These are phyloP conservation scores for Gleditsia sinensis DNA, from an alignment of 306 rosid species.

Conservation along the genomic window DNA sequence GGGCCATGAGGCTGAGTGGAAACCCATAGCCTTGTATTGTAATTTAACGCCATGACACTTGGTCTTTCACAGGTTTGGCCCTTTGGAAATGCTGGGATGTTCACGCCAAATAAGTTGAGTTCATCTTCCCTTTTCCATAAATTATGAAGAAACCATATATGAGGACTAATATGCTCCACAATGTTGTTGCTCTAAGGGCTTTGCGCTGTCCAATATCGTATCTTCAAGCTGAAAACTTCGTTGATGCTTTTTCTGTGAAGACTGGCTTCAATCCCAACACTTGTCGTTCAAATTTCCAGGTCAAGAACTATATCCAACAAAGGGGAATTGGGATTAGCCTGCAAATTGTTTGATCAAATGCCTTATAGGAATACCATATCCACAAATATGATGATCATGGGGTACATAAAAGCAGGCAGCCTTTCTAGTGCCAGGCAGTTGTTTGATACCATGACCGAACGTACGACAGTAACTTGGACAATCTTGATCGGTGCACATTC, in stretches of 20 bases:
- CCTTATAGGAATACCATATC: slow-evolving; percentile 63
- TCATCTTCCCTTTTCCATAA: slow-evolving; percentile 8
- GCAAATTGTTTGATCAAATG: slow-evolving; percentile 70
- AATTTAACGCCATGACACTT: no score
- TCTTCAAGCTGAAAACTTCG: slow-evolving; percentile 27
- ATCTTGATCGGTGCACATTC: slow-evolving; percentile 72
- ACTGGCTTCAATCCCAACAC: slow-evolving; percentile 69
- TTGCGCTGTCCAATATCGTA: slow-evolving; percentile 33
- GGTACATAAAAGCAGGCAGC: slow-evolving; percentile 64
- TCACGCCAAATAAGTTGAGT: slow-evolving; percentile 15
- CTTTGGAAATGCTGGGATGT: not conserved
- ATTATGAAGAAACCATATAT: slow-evolving; percentile 45
- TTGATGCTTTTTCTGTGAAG: slow-evolving; percentile 68
- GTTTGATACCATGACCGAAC: slow-evolving; percentile 62
- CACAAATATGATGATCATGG: slow-evolving; percentile 62
- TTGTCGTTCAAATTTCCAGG: slow-evolving; percentile 63
- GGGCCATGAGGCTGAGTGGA: no score
- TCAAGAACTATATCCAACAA: slow-evolving; percentile 36
- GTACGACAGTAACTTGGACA: slow-evolving; percentile 78
- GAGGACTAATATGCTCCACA: slow-evolving; percentile 3
- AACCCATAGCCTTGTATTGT: no score
- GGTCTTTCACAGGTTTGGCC: no score
- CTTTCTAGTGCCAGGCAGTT: slow-evolving; percentile 58
- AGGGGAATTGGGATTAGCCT: slow-evolving; percentile 60
- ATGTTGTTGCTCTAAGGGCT: slow-evolving; percentile 32